Base-by-base conservation (phyloP, 805 yeast genomes). In the Metschnikowia dekortorum region DNA sequence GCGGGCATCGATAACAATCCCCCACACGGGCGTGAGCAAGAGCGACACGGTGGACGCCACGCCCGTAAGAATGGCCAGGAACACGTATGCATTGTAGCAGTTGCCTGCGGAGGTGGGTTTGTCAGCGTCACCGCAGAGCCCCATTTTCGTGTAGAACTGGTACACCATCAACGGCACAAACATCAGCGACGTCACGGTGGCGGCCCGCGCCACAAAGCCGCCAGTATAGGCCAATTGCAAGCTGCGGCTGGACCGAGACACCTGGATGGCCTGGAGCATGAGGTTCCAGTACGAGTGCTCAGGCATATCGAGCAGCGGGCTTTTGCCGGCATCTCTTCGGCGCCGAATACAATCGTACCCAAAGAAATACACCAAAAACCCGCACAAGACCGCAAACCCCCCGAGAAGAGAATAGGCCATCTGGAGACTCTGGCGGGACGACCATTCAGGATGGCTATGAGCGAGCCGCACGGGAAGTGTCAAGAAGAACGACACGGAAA, bases 11-110 rank as follows among this genome's bases (percentile, higher is more conserved):
- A 81, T 74, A n/a, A 80, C 57, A 45, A 72, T 59, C 2, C 90
- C 91, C 74, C 83, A 79, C 2, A 82, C 28, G 11, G 90, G 91
- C 0, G 90, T 84, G 40, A 78, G 70, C 0, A 81, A n/a, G 26
- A 85, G 67, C 1, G 85, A 78, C 26, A 76, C 70, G 0, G 81
- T 70, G 55, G 84, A 84, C 3, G 82, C 73, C n/a, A 84, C 76
- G 8, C 92, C 92, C 0, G 87, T 79, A 31, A 85, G 66, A 39
- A 85, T 82, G 0, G 89, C 87, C 14, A 89, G 80, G 51, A 78
- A 75, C 8, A 83, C 71, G 55, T 81, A 84, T 0, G 87, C 89
- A 37, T 83, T 85, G 46, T 77, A 75, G 59, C 90, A 84, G 26
- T 66, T 68, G 18, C 61, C 73, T 29, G 49, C 47, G 5, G 59